Percentiles rank a stretch among this genome's conserved stretches.
Evolutionary conservation across 768 basidiomycete genomes (phyloP).

Genomic region (Phanerochaete carnosa): DNA sequence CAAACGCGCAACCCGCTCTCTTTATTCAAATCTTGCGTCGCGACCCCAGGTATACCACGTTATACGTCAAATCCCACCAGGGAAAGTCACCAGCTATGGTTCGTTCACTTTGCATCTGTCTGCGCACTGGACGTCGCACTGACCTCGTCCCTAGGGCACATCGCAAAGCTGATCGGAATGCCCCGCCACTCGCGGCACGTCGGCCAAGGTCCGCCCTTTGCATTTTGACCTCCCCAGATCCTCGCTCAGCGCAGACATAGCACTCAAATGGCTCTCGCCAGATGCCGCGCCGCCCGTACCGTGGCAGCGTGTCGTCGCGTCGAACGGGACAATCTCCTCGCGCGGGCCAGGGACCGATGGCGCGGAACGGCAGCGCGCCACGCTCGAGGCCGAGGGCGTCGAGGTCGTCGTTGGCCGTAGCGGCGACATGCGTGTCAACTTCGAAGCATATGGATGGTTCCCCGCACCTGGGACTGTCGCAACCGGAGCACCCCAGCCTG

Average conservation of each 20-base stretch:
- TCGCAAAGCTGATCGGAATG: conserved; percentile 79
- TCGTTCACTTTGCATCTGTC: background rate
- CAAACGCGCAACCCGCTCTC: background rate
- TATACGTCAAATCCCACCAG: conserved; percentile 65
- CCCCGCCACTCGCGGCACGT: conserved; percentile 78
- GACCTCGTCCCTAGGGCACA: conserved; percentile 51
- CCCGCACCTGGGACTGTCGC: conserved; percentile 33
- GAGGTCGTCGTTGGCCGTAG: conserved; percentile 58
- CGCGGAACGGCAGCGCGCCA: conserved; percentile 72
- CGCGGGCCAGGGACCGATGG: conserved; percentile 82
- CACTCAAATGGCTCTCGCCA: conserved; percentile 71
- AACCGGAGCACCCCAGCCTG: conserved; percentile 3
- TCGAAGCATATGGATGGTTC: conserved; percentile 66
- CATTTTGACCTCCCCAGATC: background rate
- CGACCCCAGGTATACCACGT: conserved; percentile 61
- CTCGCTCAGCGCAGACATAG: conserved; percentile 33
- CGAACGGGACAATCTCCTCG: conserved; percentile 74
- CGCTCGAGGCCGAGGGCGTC: conserved; percentile 78
- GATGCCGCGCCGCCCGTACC: conserved; percentile 64
- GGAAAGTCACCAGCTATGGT: conserved; percentile 78
- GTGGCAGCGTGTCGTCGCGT: conserved; percentile 76
- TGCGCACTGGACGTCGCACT: background rate
- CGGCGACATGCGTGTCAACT: conserved; percentile 57
- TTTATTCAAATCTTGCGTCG: background rate
- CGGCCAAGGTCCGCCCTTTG: conserved; percentile 59